phyloP scores from a whole-genome alignment of 176 grass and related monocot genomes.

The Eragrostis curvula region DNA sequence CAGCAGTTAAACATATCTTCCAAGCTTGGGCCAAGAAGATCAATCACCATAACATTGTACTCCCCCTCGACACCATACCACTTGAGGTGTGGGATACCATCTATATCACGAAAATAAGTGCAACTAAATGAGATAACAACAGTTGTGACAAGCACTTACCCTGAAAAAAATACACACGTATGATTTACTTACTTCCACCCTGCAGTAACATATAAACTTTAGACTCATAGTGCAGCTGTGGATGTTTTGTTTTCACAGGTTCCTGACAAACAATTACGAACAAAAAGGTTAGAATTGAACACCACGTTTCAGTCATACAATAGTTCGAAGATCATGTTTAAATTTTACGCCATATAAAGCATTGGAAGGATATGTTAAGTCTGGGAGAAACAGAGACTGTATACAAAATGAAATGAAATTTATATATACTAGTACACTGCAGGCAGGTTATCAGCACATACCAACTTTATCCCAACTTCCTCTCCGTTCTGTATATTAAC shows the following conservation, averaged over 20 bases:
- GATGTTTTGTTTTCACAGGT: constrained; percentile 81
- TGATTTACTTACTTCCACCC: constrained; percentile 78
- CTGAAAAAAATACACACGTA: background rate
- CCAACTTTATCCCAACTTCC: constrained; percentile 89
- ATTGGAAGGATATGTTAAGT: background rate
- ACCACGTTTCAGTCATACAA: background rate
- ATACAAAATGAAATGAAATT: background rate
- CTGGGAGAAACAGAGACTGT: background rate
- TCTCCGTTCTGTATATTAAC: constrained; percentile 82
- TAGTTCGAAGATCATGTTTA: background rate
- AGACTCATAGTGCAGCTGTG: constrained; percentile 91
- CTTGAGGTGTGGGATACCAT: constrained; percentile 85
- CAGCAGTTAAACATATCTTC: constrained; percentile 93
- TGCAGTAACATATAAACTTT: constrained; percentile 95
- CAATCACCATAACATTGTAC: constrained; percentile 90
- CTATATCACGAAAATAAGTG: constrained; percentile 44
- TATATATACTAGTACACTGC: background rate
- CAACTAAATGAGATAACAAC: constrained; percentile 11
- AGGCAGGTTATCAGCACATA: constrained; percentile 33
- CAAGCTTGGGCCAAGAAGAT: constrained; percentile 94
- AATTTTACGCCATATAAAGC: background rate
- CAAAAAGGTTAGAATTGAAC: constrained; percentile 10
- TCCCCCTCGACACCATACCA: constrained; percentile 89
- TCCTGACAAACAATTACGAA: constrained; percentile 60
- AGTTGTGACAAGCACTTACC: background rate